Base-by-base conservation (phyloP, 331 rosid genomes). In the Telfairia occidentalis region DNA sequence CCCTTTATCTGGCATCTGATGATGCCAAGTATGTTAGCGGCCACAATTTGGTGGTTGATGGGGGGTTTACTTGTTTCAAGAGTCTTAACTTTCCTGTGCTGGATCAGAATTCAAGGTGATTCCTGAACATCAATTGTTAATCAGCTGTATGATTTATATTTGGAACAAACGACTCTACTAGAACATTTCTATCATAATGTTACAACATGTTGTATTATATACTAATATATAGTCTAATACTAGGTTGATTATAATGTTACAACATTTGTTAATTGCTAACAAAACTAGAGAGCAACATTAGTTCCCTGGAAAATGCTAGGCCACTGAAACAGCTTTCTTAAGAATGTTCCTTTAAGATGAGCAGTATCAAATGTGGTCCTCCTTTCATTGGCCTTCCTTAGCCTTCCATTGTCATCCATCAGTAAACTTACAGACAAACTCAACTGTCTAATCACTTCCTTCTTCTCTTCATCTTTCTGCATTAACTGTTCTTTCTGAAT, bases 41-140 rank as follows among this genome's bases (percentile, higher is more conserved):
- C 3, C 98, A 85, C 74, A 89, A 89, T 79, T 80, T 94, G 82
- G 89, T 94, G 76, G 90, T 91, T 32, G 97, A 94, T 83, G 98
- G 98, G 24, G 96, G 91, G 69, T 89, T 89, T 78, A 89, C 96
- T 23, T 88, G 89, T 80, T 89, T 94, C 83, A 94, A 65, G 54
- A 42, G 37, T 23, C 23, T 40, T 0, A 67, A 23, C 35, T 40
- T 67, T 12, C 54, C 53, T 24, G 12, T 67, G 18, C 73, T 53
- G 8, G 53, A 67, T 23, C 73, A 67, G 21, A 67, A 67, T 42
- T 16, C 73, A 42, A 2, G 53, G 5, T 26, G 30, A 32, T 29
- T 30, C 34, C 29, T 16, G 0, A 59, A 28, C 5, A 1, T 10
- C 5, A 5, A 21, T 59, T 29, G 66, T 61, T 59, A 12, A 1